phyloP scores from a whole-genome alignment of 805 yeast genomes.

The Yamadazyma laniorum region DNA sequence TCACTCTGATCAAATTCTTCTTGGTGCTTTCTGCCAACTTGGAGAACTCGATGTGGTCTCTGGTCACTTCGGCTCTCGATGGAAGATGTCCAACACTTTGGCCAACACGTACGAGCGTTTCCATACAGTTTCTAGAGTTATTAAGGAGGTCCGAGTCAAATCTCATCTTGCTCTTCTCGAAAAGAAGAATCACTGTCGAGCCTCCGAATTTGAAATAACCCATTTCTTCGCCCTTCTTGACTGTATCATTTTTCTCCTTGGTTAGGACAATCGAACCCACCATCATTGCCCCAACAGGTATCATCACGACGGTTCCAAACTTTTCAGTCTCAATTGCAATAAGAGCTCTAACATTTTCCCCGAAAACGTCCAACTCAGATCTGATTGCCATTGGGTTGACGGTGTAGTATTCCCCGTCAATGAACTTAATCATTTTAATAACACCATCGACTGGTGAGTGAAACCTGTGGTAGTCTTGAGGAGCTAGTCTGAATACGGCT shows the following conservation, averaged over 20 bases:
- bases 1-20: slow-evolving; percentile 51
- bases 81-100: slow-evolving; percentile 84
- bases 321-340: slow-evolving; percentile 70
- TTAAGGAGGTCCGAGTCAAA: slow-evolving; percentile 73
- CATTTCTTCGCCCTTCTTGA: slow-evolving; percentile 74
- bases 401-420: slow-evolving; percentile 90
- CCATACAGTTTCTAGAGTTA: slow-evolving; percentile 69
- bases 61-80: slow-evolving; percentile 45
- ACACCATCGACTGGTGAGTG: slow-evolving; percentile 83
- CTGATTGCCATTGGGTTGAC: slow-evolving; percentile 97
- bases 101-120: slow-evolving; percentile 85
- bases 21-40: slow-evolving; percentile 47
- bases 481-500: slow-evolving; percentile 86
- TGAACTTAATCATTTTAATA: slow-evolving; percentile 61
- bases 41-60: slow-evolving; percentile 46
- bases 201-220: slow-evolving; percentile 98
- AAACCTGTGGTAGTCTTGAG: slow-evolving; percentile 95
- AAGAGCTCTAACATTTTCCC: slow-evolving; percentile 81
- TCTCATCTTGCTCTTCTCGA: slow-evolving; percentile 47
- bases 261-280: slow-evolving; percentile 87
- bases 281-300: slow-evolving; percentile 98
- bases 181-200: slow-evolving; percentile 71
- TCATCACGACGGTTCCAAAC: slow-evolving; percentile 77
- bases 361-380: slow-evolving; percentile 84
- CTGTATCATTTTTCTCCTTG: slow-evolving; percentile 53